Percentiles rank a stretch among this genome's conserved stretches.
Evolutionary conservation across 208 protist genomes (phyloP).

Genomic region (Trypanosoma rangeli): DNA sequence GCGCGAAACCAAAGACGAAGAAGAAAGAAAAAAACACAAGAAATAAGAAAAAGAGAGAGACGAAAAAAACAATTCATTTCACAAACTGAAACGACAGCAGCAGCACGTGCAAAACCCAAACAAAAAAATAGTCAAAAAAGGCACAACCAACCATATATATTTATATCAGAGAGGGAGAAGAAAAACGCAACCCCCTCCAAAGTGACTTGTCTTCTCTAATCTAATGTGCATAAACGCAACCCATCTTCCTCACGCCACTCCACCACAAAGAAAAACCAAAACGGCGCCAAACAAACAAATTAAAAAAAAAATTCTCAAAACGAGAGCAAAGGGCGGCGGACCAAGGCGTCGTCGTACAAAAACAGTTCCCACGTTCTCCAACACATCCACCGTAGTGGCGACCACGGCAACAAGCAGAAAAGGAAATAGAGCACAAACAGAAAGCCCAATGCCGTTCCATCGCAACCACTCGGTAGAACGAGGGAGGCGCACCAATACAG

Average conservation of each 20-base stretch:
- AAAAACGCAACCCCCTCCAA: neutral
- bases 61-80: neutral
- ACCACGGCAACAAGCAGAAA: slow-evolving; percentile 34
- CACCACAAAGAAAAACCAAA: neutral
- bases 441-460: slow-evolving; percentile 35
- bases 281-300: too few species aligned
- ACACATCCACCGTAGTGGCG: slow-evolving; percentile 52
- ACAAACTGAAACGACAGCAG: neutral
- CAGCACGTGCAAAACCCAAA: too few species aligned
- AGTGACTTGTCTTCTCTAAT: slow-evolving; percentile 6
- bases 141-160: neutral
- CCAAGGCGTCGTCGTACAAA: slow-evolving; percentile 58
- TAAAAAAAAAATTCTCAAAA: slow-evolving; percentile 27
- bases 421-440: slow-evolving; percentile 44
- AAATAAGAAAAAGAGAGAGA: neutral
- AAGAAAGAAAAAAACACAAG: neutral
- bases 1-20: neutral
- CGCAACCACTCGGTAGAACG: slow-evolving; percentile 2
- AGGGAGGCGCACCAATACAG: slow-evolving; percentile 7
- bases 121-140: neutral
- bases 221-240: neutral
- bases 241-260: neutral
- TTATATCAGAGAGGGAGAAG: neutral
- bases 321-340: slow-evolving; percentile 49
- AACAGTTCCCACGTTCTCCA: slow-evolving; percentile 46